phyloP scores from a whole-genome alignment of 805 yeast genomes.

The Metschnikowia noctiluminum region DNA sequence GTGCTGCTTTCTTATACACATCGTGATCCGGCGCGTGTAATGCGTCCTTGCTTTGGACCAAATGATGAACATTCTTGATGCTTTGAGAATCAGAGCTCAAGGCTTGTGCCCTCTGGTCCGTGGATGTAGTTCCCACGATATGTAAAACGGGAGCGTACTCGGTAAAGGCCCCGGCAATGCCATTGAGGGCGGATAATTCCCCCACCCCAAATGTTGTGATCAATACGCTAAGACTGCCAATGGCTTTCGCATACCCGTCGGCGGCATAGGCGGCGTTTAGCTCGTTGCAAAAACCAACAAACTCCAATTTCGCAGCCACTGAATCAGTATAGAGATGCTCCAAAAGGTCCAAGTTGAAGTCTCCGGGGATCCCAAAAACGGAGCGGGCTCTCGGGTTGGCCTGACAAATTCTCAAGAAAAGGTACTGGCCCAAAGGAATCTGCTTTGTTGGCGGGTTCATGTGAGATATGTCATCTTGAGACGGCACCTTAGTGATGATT shows the following conservation, averaged over 20 bases:
- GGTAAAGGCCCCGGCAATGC: conserved; percentile 75
- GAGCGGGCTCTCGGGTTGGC: conserved; percentile 49
- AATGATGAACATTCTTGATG: conserved; percentile 48
- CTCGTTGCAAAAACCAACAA: conserved; percentile 88
- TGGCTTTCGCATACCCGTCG: conserved; percentile 78
- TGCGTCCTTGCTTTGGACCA: conserved; percentile 49
- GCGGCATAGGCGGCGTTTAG: conserved; percentile 86
- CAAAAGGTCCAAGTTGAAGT: conserved; percentile 61
- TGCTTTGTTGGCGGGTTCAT: neutral
- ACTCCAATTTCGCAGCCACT: conserved; percentile 43
- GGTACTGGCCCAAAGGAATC: conserved; percentile 60
- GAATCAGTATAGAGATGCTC: conserved; percentile 57
- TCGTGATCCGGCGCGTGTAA: conserved; percentile 60
- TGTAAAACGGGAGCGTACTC: conserved; percentile 78
- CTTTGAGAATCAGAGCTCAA: neutral
- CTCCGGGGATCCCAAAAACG: conserved; percentile 77
- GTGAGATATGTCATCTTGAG: conserved; percentile 3
- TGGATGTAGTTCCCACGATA: conserved; percentile 65
- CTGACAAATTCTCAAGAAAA: conserved; percentile 54
- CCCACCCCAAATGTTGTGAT: conserved; percentile 86
- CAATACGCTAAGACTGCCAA: conserved; percentile 55
- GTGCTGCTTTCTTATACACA: conserved; percentile 63
- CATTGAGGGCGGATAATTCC: conserved; percentile 79
- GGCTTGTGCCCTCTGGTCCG: conserved; percentile 22
- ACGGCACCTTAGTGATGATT: conserved; percentile 11